Base-by-base conservation (phyloP, 2,329 filamentous ascomycete genomes). In the Cladosporium sp. region DNA sequence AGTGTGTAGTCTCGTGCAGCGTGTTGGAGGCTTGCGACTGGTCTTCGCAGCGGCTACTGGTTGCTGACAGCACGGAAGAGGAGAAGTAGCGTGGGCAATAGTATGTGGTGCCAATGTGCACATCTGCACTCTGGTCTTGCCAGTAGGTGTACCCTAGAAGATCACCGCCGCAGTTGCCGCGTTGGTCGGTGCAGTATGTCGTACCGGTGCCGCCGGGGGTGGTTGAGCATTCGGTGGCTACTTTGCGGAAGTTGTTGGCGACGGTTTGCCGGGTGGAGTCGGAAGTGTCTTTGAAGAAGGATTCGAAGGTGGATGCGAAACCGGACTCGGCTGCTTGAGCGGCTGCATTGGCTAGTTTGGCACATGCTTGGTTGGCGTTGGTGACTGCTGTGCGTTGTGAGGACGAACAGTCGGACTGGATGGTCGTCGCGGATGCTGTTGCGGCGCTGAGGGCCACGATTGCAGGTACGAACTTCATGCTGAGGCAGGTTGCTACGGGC, bases 1-100 rank as follows among this genome's bases (percentile, higher is more conserved):
- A 76, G 67, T 89, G 87, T 9, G 85, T 87, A 63, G 79, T 76
- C 76, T 89, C 86, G 66, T 89, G 86, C 15, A 89, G 71, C 39
- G 79, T 79, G 19, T 86, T 88, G 12, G 80, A 85, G 3, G 82
- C 83, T 51, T 86, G 83, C 67, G 88, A 86, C 73, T 88, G 85
- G 2, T 66, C 78, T 68, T 88, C 84, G 75, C 86, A 89, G 1
- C 69, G 72, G 6, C 64, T 65, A 9, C 79, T 73, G 34, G 82
- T 60, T 1, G 77, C 75, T 0, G 82, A 75, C 7, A 88, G 76
- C 9, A 69, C 74, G 51, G 68, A 80, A 25, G 25, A 25, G 25
- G 68, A 11, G 75, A 85, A 88, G 73, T 80, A 85, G 17, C 83
- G 70, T 12, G 78, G 75, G 73, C 86, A 88, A 75, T 86, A 86